These are phyloP conservation scores for Colletotrichum cuscutae DNA, from an alignment of 2,329 filamentous ascomycete species.

Conservation along the genomic window DNA sequence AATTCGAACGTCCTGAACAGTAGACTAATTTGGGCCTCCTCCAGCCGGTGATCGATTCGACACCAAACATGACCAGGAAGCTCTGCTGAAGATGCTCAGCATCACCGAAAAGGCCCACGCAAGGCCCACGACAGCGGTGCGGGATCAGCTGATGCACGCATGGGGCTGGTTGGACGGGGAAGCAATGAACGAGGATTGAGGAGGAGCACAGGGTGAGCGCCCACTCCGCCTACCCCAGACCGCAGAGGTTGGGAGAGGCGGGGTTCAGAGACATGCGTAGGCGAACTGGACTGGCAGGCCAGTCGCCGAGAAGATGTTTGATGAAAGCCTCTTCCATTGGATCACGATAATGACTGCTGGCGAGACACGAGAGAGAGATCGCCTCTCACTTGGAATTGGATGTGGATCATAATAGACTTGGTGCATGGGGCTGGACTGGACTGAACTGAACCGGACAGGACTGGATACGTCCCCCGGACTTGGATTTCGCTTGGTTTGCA, in stretches of 20 bases:
- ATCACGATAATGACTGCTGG: constrained; percentile 5
- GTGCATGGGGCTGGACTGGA: not conserved
- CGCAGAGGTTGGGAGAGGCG: not conserved
- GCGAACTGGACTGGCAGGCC: constrained; percentile 1
- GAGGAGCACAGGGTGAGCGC: not conserved
- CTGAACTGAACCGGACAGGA: not conserved
- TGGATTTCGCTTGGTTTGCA: constrained; percentile 27
- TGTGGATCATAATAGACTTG: constrained; percentile 21
- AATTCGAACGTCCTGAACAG: not conserved
- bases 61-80: constrained; percentile 56
- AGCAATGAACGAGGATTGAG: constrained; percentile 26
- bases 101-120: constrained; percentile 61
- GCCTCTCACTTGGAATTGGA: constrained; percentile 1
- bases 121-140: constrained; percentile 61
- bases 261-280: not conserved
- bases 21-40: not conserved
- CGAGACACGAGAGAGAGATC: not conserved
- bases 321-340: constrained; percentile 11
- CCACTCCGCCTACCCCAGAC: no score
- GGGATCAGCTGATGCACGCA: constrained; percentile 56
- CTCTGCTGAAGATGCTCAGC: constrained; percentile 57
- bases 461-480: not conserved
- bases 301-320: constrained; percentile 13
- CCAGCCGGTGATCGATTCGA: constrained; percentile 60
- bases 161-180: constrained; percentile 56